Percentiles rank a stretch among this genome's conserved stretches.
Conservation (phyloP, 345 rosid species). For the Leavenworthia alabamica region DNA sequence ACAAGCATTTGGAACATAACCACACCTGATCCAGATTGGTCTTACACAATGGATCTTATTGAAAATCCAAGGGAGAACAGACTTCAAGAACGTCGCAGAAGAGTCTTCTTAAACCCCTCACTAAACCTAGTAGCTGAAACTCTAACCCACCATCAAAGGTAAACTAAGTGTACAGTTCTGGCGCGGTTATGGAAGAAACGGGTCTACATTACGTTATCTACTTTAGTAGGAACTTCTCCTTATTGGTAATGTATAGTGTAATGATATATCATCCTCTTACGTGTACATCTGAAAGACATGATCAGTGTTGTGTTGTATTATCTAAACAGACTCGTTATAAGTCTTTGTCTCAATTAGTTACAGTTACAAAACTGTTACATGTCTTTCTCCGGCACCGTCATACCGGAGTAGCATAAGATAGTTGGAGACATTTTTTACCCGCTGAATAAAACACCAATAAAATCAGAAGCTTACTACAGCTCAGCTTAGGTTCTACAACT, state of each 20-base stretch:
- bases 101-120: conserved; percentile 18
- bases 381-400: too few species aligned
- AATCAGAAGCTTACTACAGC: conserved; percentile 11
- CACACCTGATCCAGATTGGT: conserved; percentile 71
- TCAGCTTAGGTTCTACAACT: neutral
- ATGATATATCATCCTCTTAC: conserved; percentile 21
- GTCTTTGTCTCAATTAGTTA: conserved; percentile 14
- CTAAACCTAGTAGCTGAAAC: conserved; percentile 26
- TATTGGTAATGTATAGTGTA: neutral
- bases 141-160: conserved; percentile 42
- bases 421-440: too few species aligned
- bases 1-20: conserved; percentile 65
- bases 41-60: conserved; percentile 53
- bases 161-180: conserved; percentile 45
- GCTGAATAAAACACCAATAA: too few species aligned
- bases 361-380: conserved; percentile 12
- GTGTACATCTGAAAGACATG: conserved; percentile 40
- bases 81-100: conserved; percentile 29
- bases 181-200: conserved; percentile 31
- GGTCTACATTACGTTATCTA: conserved; percentile 29
- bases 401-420: too few species aligned
- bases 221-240: conserved; percentile 10
- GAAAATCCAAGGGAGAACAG: conserved; percentile 42
- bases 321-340: conserved; percentile 18
- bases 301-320: conserved; percentile 25